A percentile compares a stretch with the other conserved stretches of the same genome.
Evolutionary conservation across 768 basidiomycete genomes (phyloP).

Genomic region (Kwoniella mangroviensis): DNA sequence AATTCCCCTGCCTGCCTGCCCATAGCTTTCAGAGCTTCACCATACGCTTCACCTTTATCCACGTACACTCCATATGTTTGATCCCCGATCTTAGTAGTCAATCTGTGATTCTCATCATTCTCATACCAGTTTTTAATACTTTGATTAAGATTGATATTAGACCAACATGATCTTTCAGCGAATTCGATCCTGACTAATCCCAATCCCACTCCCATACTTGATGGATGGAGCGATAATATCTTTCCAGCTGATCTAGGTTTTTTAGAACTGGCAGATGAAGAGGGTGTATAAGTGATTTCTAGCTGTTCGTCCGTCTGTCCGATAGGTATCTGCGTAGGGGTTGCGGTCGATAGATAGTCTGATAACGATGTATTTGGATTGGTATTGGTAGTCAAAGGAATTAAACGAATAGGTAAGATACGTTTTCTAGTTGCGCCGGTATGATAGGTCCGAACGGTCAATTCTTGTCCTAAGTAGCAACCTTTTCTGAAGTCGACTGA

Average conservation of each 20-base stretch:
- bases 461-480: conserved; percentile 96
- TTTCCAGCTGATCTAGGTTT: conserved; percentile 76
- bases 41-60: conserved; percentile 47
- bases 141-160: conserved; percentile 1
- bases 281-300: conserved; percentile 42
- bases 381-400: conserved; percentile 26
- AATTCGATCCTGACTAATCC: conserved; percentile 82
- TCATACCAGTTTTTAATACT: conserved; percentile 59
- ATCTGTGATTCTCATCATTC: conserved; percentile 57
- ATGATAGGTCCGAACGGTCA: conserved; percentile 95
- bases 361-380: conserved; percentile 4
- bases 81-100: conserved; percentile 31
- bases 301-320: conserved; percentile 32
- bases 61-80: conserved; percentile 37
- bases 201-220: conserved; percentile 64
- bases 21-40: conserved; percentile 29
- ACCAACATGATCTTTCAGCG: conserved; percentile 61
- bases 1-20: background rate
- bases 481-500: conserved; percentile 95
- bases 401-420: conserved; percentile 76
- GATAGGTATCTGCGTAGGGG: conserved; percentile 15
- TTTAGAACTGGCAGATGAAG: conserved; percentile 54
- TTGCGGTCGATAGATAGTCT: conserved; percentile 17
- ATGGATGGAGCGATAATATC: conserved; percentile 62
- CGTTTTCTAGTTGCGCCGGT: conserved; percentile 89